Percentiles rank a stretch among this genome's conserved stretches.
phyloP scores from a whole-genome alignment of 2,329 filamentous ascomycete genomes.

The Ophiobolus disseminans region DNA sequence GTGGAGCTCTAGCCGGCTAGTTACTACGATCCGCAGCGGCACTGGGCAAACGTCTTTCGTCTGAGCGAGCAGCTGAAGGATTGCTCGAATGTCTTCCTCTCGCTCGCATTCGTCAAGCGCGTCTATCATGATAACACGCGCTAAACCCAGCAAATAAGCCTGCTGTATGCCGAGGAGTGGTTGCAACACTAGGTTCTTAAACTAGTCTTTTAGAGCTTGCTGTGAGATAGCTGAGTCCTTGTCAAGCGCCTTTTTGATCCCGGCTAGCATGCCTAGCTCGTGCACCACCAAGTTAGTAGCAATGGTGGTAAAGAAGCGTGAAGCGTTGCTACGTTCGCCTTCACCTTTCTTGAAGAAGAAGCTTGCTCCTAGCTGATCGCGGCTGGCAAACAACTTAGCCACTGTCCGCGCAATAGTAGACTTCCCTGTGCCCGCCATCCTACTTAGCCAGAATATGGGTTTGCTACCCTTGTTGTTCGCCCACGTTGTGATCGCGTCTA shows the following conservation, averaged over 20 bases:
- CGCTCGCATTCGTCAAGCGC: slow-evolving; percentile 43
- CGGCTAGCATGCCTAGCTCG: slow-evolving; percentile 6
- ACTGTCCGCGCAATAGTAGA: too few species aligned
- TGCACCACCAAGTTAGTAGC: slow-evolving; percentile 11
- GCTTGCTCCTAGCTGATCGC: too few species aligned
- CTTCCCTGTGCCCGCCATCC: too few species aligned
- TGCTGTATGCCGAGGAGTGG: slow-evolving; percentile 1
- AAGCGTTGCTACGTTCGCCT: too few species aligned
- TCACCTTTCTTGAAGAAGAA: too few species aligned
- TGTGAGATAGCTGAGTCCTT: slow-evolving; percentile 9
- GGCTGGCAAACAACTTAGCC: too few species aligned
- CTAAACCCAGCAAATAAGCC: not conserved
- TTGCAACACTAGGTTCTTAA: too few species aligned
- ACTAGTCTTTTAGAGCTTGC: slow-evolving; percentile 17
- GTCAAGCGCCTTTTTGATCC: slow-evolving; percentile 14
- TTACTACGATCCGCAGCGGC: slow-evolving; percentile 22
- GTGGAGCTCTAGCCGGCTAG: slow-evolving; percentile 27
- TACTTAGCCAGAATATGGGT: slow-evolving; percentile 38
- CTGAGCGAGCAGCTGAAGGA: slow-evolving; percentile 20
- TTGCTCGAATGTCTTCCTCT: slow-evolving; percentile 13
- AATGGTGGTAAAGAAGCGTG: slow-evolving; percentile 24
- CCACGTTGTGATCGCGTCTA: slow-evolving; percentile 29
- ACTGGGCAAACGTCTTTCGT: slow-evolving; percentile 13
- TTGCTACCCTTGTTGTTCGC: slow-evolving; percentile 10
- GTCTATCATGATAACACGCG: slow-evolving; percentile 23